Base-by-base conservation (phyloP, 1,284 basidiomycete species). In the Melampsora larici-populina region DNA sequence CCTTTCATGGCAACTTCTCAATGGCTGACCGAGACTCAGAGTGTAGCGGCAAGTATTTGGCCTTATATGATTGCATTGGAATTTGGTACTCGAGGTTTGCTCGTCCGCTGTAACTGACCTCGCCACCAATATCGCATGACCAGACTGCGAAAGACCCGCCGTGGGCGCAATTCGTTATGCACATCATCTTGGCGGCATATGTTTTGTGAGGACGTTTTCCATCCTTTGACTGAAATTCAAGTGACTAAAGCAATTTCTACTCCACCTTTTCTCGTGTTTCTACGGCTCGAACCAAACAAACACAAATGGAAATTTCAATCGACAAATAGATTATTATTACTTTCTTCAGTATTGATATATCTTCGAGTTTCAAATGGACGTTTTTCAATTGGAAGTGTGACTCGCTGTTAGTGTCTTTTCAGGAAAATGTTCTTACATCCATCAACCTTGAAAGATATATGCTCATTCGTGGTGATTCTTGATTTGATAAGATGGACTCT, bases 351-450 rank as follows among this genome's bases (percentile, higher is more conserved):
- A 29, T 58, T 58, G 55, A 24, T 58, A 29, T 58, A 24, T n/a
- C 55, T 58, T 58, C 55, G 55, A 58, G 55, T 58, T 9, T 58
- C 55, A n/a, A 58, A 58, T 58, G 55, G 55, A 4, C 55, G 29
- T 5, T 58, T 58, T 58, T 58, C 55, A 24, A 21, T 58, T 58
- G 55, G 55, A 58, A 58, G 55, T 58, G 55, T 58, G 29, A 58
- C 55, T 29, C 55, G 55, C 55, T 29, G 55, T 58, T 9, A n/a
- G 55, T 58, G 17, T 24, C 21, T 58, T 43, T 43, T 9, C 6
- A 13, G 1, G 11, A 43, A 13, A 13, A 43, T 43, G 9, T 13
- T 43, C 40, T 43, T 43, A 13, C 40, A 43, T 4, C 40, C 40
- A 1, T 43, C 7, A 43, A 43, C 40, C 5, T 7, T 43, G 40